Evolutionary conservation across 257 asterid species (phyloP), one percentile per base, ranked within the genome.

Genomic region (Euphrasia confusa): DNA sequence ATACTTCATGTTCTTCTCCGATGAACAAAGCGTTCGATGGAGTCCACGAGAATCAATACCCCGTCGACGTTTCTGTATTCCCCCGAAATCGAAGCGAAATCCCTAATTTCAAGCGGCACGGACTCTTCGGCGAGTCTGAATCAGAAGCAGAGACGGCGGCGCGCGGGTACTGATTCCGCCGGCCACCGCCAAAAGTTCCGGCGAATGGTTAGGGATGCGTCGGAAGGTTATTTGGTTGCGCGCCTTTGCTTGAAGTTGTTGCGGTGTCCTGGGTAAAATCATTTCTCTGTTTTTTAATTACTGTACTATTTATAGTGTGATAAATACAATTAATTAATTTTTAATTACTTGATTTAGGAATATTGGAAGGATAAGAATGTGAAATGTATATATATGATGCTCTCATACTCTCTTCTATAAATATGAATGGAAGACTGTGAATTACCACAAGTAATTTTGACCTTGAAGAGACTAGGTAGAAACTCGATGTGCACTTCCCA

Each of bases 251-350:
- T 80, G 66, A 77, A 67, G 71, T 71, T 89, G 59, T 49, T 82
- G 83, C 61, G 78, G 26, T 86, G 71, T 79, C 89, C 86, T 27
- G 95, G 96, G 96, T 88, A 77, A 72, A 60, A 1, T 3, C 1
- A 2, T 42, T 67, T 65, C 10, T 63, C 60, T 12, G n/a, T 71
- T 60, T 10, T 58, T 5, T 7, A 11, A 42, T 42, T 10, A 1
- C 10, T 42, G 24, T 21, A 21, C 10, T n/a, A 8, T 32, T 55
- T 28, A 7, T 55, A 21, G 61, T 48, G 52, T 4, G 5, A 28
- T 28, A 28, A 28, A 28, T 28, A 28, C 33, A 28, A 39, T 40
- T 60, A 4, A 3, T 37, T 6, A 37, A 59, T 15, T 59, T 59
- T 8, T 7, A 15, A 37, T 37, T 35, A 17, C 52, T 17, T 59